phyloP scores from a whole-genome alignment of 768 basidiomycete genomes.

The Tricholoma terreum region DNA sequence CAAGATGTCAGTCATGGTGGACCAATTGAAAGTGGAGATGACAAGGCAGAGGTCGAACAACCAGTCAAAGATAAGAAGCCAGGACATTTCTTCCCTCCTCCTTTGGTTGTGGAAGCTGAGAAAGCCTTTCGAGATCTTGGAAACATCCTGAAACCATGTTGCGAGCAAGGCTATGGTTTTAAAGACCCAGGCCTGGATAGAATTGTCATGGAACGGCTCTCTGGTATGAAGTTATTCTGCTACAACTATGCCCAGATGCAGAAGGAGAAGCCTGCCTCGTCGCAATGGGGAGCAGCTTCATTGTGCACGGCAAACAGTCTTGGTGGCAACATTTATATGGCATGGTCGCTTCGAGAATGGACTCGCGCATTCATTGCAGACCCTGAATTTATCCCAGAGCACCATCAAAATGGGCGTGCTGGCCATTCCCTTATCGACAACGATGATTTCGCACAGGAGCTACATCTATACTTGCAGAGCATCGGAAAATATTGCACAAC shows the following conservation, averaged over 20 bases:
- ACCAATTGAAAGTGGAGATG: too few relatives aligned
- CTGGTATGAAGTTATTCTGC: background rate
- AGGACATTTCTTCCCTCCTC: too few relatives aligned
- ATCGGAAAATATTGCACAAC: constrained; percentile 17
- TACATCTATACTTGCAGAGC: too few relatives aligned
- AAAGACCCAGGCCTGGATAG: background rate
- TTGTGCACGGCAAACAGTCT: background rate
- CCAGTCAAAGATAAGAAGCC: too few relatives aligned
- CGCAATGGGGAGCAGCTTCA: background rate
- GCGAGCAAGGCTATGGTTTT: background rate
- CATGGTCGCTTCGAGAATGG: background rate
- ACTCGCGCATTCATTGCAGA: background rate
- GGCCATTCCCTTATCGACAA: constrained; percentile 13
- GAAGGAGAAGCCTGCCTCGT: background rate
- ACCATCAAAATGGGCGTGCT: background rate
- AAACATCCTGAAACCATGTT: background rate
- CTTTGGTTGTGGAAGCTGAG: too few relatives aligned
- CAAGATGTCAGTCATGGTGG: too few relatives aligned
- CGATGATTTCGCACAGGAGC: constrained; percentile 20
- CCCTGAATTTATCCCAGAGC: too few relatives aligned
- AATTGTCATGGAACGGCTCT: background rate
- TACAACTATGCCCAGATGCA: background rate
- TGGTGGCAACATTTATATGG: background rate
- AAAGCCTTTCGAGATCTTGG: too few relatives aligned
- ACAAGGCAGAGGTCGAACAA: too few relatives aligned